Conservation (phyloP, 2,329 filamentous ascomycete species). For the Mollisiaceae sp. region DNA sequence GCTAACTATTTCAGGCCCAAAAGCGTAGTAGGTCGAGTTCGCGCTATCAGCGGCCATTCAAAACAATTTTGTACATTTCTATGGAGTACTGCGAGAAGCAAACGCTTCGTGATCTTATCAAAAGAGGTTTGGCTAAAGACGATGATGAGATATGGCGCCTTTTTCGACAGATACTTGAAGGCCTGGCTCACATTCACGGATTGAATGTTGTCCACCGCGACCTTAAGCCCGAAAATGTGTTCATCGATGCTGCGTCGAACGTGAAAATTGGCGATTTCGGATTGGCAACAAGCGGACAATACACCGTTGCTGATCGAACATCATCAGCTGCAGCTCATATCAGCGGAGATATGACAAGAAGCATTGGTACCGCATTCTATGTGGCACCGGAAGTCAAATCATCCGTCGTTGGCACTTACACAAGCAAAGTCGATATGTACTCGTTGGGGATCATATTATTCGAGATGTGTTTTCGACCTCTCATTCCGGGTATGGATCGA, state of each 20-base stretch:
- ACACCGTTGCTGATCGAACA: constrained; percentile 62
- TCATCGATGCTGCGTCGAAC: constrained; percentile 88
- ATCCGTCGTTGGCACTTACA: constrained; percentile 76
- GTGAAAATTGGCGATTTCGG: constrained; percentile 98
- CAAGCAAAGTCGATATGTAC: constrained; percentile 97
- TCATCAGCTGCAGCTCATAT: constrained; percentile 32
- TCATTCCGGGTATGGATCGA: constrained; percentile 65
- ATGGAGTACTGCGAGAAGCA: constrained; percentile 97
- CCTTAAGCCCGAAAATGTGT: constrained; percentile 96
- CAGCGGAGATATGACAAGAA: constrained; percentile 68
- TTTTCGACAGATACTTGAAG: constrained; percentile 89
- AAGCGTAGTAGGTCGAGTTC: constrained; percentile 39
- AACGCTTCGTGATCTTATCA: constrained; percentile 87
- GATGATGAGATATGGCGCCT: constrained; percentile 84
- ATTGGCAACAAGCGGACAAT: constrained; percentile 86
- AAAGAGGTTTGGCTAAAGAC: constrained; percentile 74
- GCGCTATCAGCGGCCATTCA: constrained; percentile 57
- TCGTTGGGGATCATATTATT: constrained; percentile 97
- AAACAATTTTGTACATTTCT: constrained; percentile 89
- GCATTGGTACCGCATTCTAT: constrained; percentile 82
- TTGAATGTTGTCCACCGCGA: constrained; percentile 94
- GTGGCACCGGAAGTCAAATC: constrained; percentile 91
- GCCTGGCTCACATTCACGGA: constrained; percentile 85
- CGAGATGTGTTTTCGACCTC: constrained; percentile 83
- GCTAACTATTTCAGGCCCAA: constrained; percentile 25